Conservation (phyloP, 1,284 basidiomycete genomes). For the Athelia psychrophila region DNA sequence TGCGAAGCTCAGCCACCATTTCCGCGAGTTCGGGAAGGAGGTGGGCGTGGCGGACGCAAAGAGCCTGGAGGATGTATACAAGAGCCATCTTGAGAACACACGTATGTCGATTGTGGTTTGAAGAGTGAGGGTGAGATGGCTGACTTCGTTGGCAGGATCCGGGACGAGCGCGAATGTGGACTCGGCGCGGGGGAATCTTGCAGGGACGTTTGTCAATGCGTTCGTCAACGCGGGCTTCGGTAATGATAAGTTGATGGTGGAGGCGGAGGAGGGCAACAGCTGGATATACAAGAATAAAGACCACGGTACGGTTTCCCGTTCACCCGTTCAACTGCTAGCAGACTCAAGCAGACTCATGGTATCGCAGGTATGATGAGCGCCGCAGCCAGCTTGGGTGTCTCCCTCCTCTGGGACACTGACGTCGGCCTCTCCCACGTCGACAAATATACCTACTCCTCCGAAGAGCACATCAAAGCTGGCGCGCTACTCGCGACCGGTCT, state of each 20-base stretch:
- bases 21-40: conserved; percentile 94
- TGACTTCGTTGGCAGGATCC: conserved; percentile 50
- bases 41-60: conserved; percentile 89
- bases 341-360: conserved; percentile 3
- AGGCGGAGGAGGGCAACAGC: conserved; percentile 92
- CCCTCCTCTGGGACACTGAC: conserved; percentile 96
- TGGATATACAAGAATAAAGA: conserved; percentile 99
- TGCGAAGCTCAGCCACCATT: conserved; percentile 78
- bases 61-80: conserved; percentile 96
- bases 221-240: conserved; percentile 99
- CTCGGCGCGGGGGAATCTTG: conserved; percentile 92
- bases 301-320: conserved; percentile 61
- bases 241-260: conserved; percentile 98
- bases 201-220: conserved; percentile 97
- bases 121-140: conserved; percentile 3
- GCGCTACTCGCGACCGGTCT: conserved; percentile 95
- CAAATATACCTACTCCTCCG: conserved; percentile 95
- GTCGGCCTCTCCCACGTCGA: conserved; percentile 93
- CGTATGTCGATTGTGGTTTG: conserved; percentile 40
- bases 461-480: conserved; percentile 98
- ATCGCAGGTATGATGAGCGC: conserved; percentile 91
- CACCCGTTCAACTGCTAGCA: conserved; percentile 1
- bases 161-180: conserved; percentile 76
- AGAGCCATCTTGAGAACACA: conserved; percentile 91
- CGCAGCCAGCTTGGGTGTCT: conserved; percentile 90